Conservation (phyloP, 306 rosid species). For the Dalbergia cochinchinensis region DNA sequence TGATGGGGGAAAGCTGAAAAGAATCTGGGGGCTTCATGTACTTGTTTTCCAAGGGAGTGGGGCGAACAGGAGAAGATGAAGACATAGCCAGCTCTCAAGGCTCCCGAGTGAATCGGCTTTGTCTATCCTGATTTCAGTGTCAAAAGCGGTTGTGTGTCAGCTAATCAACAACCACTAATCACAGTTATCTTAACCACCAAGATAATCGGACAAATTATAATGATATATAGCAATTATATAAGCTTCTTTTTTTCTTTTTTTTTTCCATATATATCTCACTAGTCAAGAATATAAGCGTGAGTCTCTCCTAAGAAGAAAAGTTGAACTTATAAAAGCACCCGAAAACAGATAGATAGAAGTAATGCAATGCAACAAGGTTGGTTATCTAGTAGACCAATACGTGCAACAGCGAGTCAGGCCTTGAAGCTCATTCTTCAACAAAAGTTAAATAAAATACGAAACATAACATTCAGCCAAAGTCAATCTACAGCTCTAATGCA, state of each 20-base stretch:
- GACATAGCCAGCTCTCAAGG: constrained; percentile 49
- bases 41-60: constrained; percentile 51
- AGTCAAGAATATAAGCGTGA: constrained; percentile 13
- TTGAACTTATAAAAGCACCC: constrained; percentile 25
- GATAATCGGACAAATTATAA: constrained; percentile 23
- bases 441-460: constrained; percentile 1
- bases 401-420: not conserved
- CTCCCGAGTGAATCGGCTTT: constrained; percentile 44
- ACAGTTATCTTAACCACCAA: constrained; percentile 41
- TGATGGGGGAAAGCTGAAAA: constrained; percentile 58
- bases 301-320: constrained; percentile 29
- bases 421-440: not conserved
- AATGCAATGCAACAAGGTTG: not conserved
- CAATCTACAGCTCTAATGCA: not conserved
- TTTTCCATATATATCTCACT: constrained; percentile 4
- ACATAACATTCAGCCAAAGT: not conserved
- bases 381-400: not conserved
- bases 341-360: constrained; percentile 6
- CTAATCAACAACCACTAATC: constrained; percentile 38
- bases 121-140: constrained; percentile 43
- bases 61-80: constrained; percentile 64
- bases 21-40: constrained; percentile 59
- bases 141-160: constrained; percentile 39
- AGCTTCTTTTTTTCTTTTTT: not conserved
- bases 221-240: not conserved